These are phyloP conservation scores for Anethum foeniculum DNA, from an alignment of 140 eudicot genomes.

Conservation along the genomic window DNA sequence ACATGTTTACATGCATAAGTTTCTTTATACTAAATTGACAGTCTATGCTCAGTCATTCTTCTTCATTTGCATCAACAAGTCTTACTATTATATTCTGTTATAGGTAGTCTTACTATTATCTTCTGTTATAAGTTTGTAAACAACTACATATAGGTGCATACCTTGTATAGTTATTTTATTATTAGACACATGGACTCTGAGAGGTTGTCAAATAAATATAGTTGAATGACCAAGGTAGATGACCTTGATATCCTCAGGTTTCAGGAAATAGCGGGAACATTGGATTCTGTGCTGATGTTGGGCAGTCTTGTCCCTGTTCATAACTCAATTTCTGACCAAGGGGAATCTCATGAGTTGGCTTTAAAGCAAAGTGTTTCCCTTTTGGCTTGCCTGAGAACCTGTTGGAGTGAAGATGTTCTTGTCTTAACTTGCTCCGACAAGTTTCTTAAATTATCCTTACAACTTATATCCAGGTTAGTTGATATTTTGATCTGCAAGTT, in stretches of 20 bases:
- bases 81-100: background rate
- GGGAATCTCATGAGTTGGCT: slow-evolving; percentile 24
- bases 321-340: slow-evolving; percentile 33
- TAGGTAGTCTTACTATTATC: background rate
- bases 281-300: slow-evolving; percentile 72
- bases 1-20: too few species aligned
- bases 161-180: background rate
- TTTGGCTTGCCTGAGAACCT: slow-evolving; percentile 76
- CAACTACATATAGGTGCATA: background rate
- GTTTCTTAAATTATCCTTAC: slow-evolving; percentile 79
- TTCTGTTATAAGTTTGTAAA: background rate
- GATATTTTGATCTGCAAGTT: slow-evolving; percentile 1
- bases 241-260: slow-evolving; percentile 47
- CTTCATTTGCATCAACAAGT: background rate
- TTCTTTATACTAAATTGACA: background rate
- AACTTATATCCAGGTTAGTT: slow-evolving; percentile 78
- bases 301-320: slow-evolving; percentile 46
- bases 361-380: slow-evolving; percentile 80
- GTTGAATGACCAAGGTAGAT: background rate
- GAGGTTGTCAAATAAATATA: background rate
- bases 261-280: slow-evolving; percentile 92
- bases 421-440: slow-evolving; percentile 82
- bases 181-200: background rate
- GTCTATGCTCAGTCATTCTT: background rate
- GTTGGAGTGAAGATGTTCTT: slow-evolving; percentile 95